These are phyloP conservation scores for Fusarium sp. DNA, from an alignment of 2,329 filamentous ascomycete species.

Conservation along the genomic window DNA sequence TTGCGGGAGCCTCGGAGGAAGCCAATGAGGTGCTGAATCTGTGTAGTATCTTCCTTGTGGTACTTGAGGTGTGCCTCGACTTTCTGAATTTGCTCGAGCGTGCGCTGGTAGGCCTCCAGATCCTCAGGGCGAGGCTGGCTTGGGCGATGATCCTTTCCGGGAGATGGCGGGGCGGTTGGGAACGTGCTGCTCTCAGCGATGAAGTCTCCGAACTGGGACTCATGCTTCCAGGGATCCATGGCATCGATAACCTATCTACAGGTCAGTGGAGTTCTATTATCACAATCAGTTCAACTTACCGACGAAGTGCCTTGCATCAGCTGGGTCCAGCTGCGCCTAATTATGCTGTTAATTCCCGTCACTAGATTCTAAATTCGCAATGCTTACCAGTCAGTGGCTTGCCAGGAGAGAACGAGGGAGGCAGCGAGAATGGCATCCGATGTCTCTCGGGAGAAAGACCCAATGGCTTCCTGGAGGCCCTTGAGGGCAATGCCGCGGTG, in stretches of 20 bases:
- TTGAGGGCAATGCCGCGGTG: slow-evolving; percentile 88
- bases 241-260: slow-evolving; percentile 79
- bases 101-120: slow-evolving; percentile 73
- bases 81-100: slow-evolving; percentile 74
- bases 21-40: slow-evolving; percentile 75
- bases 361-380: not conserved
- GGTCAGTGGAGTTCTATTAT: slow-evolving; percentile 28
- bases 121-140: slow-evolving; percentile 76
- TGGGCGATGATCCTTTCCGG: slow-evolving; percentile 69
- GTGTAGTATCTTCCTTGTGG: slow-evolving; percentile 75
- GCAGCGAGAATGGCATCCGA: slow-evolving; percentile 93
- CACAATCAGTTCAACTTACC: slow-evolving; percentile 63
- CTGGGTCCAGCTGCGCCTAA: slow-evolving; percentile 90
- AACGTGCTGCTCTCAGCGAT: slow-evolving; percentile 83
- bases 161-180: slow-evolving; percentile 73
- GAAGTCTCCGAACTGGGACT: slow-evolving; percentile 86
- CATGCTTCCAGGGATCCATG: slow-evolving; percentile 92
- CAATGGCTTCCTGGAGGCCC: slow-evolving; percentile 88
- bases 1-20: slow-evolving; percentile 80
- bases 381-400: slow-evolving; percentile 91
- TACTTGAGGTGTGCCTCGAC: slow-evolving; percentile 76
- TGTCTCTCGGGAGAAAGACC: slow-evolving; percentile 84
- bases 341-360: slow-evolving; percentile 48
- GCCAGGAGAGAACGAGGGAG: slow-evolving; percentile 93
- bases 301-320: slow-evolving; percentile 92